Evolutionary conservation across 371 early-diverging fungal species (phyloP).

Genomic region (Rhizopus sp.): DNA sequence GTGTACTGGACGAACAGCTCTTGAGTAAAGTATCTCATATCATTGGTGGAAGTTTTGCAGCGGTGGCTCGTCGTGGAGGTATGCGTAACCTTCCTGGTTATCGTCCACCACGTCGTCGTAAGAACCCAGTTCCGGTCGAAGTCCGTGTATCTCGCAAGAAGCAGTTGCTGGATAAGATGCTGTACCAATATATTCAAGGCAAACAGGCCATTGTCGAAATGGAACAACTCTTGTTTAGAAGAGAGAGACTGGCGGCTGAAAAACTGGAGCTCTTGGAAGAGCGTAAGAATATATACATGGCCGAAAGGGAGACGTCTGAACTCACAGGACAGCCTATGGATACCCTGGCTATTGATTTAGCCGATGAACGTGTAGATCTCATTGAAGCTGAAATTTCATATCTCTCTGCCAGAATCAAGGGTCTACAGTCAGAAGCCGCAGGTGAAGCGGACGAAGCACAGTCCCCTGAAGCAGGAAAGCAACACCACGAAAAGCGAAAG

Average conservation of each 20-base stretch:
- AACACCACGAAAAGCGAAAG: slow-evolving; percentile 22
- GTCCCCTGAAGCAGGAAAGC: slow-evolving; percentile 1
- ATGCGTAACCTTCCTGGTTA: slow-evolving; percentile 27
- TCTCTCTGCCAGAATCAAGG: slow-evolving; percentile 69
- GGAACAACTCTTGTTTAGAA: slow-evolving; percentile 53
- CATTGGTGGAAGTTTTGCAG: slow-evolving; percentile 49
- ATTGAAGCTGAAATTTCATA: slow-evolving; percentile 85
- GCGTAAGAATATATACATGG: slow-evolving; percentile 66
- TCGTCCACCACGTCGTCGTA: slow-evolving; percentile 30
- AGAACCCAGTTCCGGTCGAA: slow-evolving; percentile 44
- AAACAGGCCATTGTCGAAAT: slow-evolving; percentile 53
- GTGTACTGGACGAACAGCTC: slow-evolving; percentile 45
- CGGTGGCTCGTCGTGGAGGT: slow-evolving; percentile 34
- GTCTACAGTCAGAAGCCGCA: slow-evolving; percentile 74
- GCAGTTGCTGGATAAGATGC: slow-evolving; percentile 66
- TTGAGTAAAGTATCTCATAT: slow-evolving; percentile 45
- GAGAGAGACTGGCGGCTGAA: slow-evolving; percentile 67
- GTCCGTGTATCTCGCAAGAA: slow-evolving; percentile 51
- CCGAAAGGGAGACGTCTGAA: slow-evolving; percentile 60
- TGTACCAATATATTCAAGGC: slow-evolving; percentile 52
- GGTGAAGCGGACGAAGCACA: slow-evolving; percentile 35
- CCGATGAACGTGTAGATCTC: slow-evolving; percentile 82
- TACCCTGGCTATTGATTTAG: slow-evolving; percentile 62
- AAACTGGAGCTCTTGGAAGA: slow-evolving; percentile 73
- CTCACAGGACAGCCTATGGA: slow-evolving; percentile 50